These are phyloP conservation scores for Hyparrhenia diplandra DNA, from an alignment of 176 grass and related monocot genomes.

Conservation along the genomic window DNA sequence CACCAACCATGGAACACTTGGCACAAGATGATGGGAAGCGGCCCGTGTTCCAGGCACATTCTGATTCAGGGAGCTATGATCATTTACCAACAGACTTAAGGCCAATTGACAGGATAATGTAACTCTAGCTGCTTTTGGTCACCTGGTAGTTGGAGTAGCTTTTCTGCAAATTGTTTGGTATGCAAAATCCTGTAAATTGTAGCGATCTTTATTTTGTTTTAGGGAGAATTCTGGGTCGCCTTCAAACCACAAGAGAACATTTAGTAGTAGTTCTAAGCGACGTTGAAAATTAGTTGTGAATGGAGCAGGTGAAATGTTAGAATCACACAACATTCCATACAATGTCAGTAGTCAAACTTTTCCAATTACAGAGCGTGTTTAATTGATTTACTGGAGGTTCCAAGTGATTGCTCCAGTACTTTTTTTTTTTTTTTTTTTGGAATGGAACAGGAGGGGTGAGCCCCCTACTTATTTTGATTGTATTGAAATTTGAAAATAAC, in stretches of 20 bases:
- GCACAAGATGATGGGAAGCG: slow-evolving; percentile 59
- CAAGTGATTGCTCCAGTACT: too few relatives aligned
- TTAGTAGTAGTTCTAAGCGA: too few relatives aligned
- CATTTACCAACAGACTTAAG: slow-evolving; percentile 71
- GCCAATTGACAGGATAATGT: slow-evolving; percentile 44
- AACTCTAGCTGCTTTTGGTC: not conserved
- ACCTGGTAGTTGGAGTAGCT: not conserved
- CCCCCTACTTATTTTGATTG: too few relatives aligned
- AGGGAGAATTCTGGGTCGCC: too few relatives aligned
- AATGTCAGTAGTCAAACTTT: not conserved
- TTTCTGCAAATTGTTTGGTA: not conserved
- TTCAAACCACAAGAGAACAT: too few relatives aligned
- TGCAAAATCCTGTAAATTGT: not conserved
- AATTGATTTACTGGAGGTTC: not conserved
- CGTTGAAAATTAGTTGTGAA: not conserved
- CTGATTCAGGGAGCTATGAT: slow-evolving; percentile 80
- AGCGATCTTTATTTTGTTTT: too few relatives aligned
- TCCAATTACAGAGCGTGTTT: not conserved
- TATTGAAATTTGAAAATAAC: too few relatives aligned
- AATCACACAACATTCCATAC: not conserved
- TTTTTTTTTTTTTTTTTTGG: too few relatives aligned
- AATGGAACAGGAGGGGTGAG: too few relatives aligned
- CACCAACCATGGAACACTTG: slow-evolving; percentile 77
- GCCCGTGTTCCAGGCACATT: slow-evolving; percentile 71
- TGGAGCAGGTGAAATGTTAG: not conserved